These are phyloP conservation scores for Allium sativum DNA, from an alignment of 106 monocot genomes.

Conservation along the genomic window DNA sequence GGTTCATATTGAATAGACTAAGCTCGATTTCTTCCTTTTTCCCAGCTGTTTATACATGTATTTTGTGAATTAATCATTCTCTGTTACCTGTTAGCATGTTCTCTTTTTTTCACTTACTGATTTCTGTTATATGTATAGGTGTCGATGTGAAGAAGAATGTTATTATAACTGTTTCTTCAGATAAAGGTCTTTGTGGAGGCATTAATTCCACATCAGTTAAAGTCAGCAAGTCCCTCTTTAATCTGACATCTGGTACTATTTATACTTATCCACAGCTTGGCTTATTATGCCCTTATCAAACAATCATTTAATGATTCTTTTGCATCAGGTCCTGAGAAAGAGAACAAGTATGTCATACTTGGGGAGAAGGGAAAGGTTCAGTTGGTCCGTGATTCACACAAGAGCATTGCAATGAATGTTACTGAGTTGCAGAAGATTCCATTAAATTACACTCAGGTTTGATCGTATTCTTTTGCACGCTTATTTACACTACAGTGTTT, in stretches of 20 bases:
- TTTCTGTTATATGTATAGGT: constrained; percentile 22
- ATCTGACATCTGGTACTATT: constrained; percentile 56
- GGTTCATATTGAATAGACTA: background rate
- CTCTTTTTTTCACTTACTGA: background rate
- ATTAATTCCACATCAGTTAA: constrained; percentile 96
- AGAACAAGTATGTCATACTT: constrained; percentile 68
- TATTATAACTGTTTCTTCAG: constrained; percentile 67
- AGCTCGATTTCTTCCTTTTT: background rate
- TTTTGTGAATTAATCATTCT: background rate
- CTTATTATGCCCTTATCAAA: background rate
- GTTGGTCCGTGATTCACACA: constrained; percentile 72
- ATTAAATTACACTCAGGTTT: constrained; percentile 86
- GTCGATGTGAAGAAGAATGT: constrained; percentile 97
- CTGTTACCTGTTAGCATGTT: background rate
- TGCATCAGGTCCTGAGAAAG: constrained; percentile 73
- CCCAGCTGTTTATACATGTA: background rate
- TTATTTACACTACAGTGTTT: too few species aligned
- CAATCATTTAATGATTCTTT: constrained; percentile 4
- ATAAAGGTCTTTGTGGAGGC: constrained; percentile 99
- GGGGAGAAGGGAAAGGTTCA: constrained; percentile 98
- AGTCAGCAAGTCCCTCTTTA: constrained; percentile 79
- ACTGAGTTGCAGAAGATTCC: constrained; percentile 87
- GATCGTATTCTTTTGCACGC: background rate
- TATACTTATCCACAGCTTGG: background rate
- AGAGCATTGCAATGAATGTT: constrained; percentile 41